Evolutionary conservation across 1,284 basidiomycete genomes (phyloP), one percentile per base, ranked within the genome.

Genomic region (Boletellus dicymbophilus): DNA sequence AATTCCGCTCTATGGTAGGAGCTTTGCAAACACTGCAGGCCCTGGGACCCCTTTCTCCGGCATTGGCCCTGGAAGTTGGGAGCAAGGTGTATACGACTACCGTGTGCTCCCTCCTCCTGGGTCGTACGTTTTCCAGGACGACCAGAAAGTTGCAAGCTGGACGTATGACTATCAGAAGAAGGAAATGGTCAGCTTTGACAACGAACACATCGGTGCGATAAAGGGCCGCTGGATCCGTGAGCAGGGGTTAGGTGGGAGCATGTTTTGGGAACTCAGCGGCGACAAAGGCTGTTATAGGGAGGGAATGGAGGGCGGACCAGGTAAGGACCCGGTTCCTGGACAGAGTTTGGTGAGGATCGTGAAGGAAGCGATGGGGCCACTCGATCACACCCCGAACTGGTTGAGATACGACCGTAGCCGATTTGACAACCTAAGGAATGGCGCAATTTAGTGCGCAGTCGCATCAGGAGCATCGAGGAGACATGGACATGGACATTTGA

Each of bases 1-100:
- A 7, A 81, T 98, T 49, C 95, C 95, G 2, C 75, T 95, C 2
- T 97, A 97, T 59, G 96, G 96, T 1, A 85, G 95, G 18, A 91
- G 91, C 31, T 99, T 99, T 74, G 77, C 85, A 64, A 84, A 89
- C 62, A 95, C 95, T 0, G 71, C 81, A 37, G 96, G 96, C 0
- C 89, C 91, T 2, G 93, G 93, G 1, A 65, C 73, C 15, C 76
- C 88, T 0, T 99, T 87, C 74, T 79, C 80, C 16, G 93, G 93
- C 30, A 62, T 91, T 50, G 93, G 90, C 28, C 76, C 69, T 46
- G 84, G 87, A 48, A 82, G 79, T 58, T 88, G 90, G 91, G 85
- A 93, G 63, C 70, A 82, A 56, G 87, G 90, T n/a, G 79, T 83
- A 4, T 92, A 91, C 61, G 90, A 92, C 67, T 92, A 91, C 58